Conservation (phyloP, 495 filamentous ascomycete species). For the Immersiella caudata region DNA sequence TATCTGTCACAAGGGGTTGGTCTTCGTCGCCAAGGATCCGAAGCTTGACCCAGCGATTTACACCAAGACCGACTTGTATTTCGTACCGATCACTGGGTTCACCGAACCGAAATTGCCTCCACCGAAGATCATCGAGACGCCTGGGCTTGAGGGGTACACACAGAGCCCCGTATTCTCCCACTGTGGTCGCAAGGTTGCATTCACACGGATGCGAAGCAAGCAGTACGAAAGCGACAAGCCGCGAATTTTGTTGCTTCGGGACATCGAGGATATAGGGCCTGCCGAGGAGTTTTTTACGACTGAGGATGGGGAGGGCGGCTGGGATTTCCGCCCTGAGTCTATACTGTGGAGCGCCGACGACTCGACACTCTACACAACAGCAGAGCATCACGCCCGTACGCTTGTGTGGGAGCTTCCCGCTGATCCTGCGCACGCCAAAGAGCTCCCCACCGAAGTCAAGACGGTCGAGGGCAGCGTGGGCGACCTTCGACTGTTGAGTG, state of each 20-base stretch:
- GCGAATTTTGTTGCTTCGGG: slow-evolving; percentile 65
- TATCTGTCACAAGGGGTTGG: slow-evolving; percentile 59
- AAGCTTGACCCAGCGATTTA: slow-evolving; percentile 73
- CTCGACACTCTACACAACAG: slow-evolving; percentile 63
- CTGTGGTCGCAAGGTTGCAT: slow-evolving; percentile 72
- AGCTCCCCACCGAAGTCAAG: slow-evolving; percentile 56
- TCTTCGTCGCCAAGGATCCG: slow-evolving; percentile 87
- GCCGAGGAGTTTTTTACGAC: slow-evolving; percentile 66
- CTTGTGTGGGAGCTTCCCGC: slow-evolving; percentile 66
- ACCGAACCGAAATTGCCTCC: slow-evolving; percentile 52
- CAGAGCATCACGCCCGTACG: slow-evolving; percentile 65
- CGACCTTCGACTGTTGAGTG: slow-evolving; percentile 57
- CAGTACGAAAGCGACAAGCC: slow-evolving; percentile 93
- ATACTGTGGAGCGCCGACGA: slow-evolving; percentile 70
- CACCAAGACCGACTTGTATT: slow-evolving; percentile 79
- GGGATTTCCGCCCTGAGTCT: slow-evolving; percentile 68
- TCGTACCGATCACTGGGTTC: slow-evolving; percentile 65
- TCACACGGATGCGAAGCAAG: slow-evolving; percentile 75
- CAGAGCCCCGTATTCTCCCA: slow-evolving; percentile 75
- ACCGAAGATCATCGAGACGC: slow-evolving; percentile 52
- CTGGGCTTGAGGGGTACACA: slow-evolving; percentile 67
- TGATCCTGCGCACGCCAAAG: slow-evolving; percentile 52
- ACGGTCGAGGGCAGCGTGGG: slow-evolving; percentile 64
- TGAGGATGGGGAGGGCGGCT: slow-evolving; percentile 62
- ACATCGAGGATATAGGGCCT: slow-evolving; percentile 61